Conservation (phyloP, 2,329 filamentous ascomycete species). For the Cladosporium sp. region DNA sequence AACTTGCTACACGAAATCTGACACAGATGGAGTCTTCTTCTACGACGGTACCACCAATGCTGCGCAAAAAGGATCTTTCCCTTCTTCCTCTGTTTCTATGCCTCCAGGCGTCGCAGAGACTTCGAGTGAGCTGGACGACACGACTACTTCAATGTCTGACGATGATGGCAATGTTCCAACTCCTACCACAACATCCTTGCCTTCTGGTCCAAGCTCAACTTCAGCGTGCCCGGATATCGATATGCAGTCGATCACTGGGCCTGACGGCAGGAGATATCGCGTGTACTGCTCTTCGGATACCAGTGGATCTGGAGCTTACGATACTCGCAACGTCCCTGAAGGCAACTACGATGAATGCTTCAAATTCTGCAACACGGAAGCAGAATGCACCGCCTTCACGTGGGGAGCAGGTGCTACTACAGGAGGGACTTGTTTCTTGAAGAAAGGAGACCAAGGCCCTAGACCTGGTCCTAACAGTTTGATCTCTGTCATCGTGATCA, state of each 20-base stretch:
- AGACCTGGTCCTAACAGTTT: background rate
- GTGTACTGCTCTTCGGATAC: conserved; percentile 14
- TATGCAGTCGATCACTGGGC: conserved; percentile 6
- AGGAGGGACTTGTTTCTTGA: conserved; percentile 12
- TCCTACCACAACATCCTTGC: background rate
- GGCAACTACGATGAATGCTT: background rate
- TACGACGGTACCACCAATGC: conserved; percentile 16
- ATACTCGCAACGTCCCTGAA: background rate
- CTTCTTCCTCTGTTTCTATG: background rate
- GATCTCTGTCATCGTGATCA: background rate
- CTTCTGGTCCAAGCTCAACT: background rate
- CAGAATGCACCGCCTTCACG: background rate
- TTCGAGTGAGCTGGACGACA: background rate
- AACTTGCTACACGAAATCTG: conserved; percentile 19
- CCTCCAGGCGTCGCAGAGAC: background rate
- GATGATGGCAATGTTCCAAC: conserved; percentile 1
- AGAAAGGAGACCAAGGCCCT: background rate
- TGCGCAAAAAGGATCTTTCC: conserved; percentile 1
- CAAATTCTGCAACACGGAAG: background rate
- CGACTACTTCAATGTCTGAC: conserved; percentile 7
- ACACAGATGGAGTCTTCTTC: background rate
- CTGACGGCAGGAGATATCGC: conserved; percentile 2
- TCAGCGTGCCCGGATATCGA: conserved; percentile 5
- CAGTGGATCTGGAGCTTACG: background rate
- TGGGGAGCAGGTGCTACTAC: background rate